Conservation (phyloP, 2,329 filamentous ascomycete species). For the Aspergillus hiratsukae region DNA sequence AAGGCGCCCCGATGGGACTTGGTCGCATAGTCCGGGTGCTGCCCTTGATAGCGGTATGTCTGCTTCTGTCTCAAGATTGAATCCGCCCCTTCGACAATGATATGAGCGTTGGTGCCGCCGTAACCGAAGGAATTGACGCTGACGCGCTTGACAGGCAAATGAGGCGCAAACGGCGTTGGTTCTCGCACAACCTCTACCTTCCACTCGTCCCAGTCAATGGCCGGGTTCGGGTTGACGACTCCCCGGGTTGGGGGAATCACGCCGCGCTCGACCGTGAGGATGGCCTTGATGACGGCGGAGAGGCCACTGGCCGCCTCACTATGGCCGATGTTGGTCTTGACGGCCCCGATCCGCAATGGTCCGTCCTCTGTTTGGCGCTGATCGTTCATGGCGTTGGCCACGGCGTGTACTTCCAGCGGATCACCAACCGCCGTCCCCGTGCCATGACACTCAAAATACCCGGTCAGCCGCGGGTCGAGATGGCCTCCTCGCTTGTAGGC, state of each 20-base stretch:
- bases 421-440: conserved; percentile 39
- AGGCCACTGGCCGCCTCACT: conserved; percentile 21
- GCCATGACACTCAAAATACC: conserved; percentile 42
- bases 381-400: conserved; percentile 9
- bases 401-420: conserved; percentile 24
- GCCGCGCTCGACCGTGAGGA: conserved; percentile 17
- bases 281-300: conserved; percentile 20
- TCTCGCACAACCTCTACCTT: conserved; percentile 9
- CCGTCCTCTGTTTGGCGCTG: neutral
- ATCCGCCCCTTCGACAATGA: conserved; percentile 30
- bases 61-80: neutral
- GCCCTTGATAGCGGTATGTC: neutral
- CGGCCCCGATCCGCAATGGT: conserved; percentile 14
- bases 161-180: conserved; percentile 4
- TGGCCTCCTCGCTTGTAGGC: conserved; percentile 33
- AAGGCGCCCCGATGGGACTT: neutral
- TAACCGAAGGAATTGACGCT: conserved; percentile 44
- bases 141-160: conserved; percentile 11
- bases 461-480: conserved; percentile 25
- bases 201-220: neutral
- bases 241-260: conserved; percentile 22
- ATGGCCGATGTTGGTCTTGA: conserved; percentile 30
- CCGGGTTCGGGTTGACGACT: conserved; percentile 20
- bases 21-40: neutral
- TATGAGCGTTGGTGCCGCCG: conserved; percentile 44